phyloP scores from a whole-genome alignment of 176 grass and related monocot species.

The Olyra latifolia region DNA sequence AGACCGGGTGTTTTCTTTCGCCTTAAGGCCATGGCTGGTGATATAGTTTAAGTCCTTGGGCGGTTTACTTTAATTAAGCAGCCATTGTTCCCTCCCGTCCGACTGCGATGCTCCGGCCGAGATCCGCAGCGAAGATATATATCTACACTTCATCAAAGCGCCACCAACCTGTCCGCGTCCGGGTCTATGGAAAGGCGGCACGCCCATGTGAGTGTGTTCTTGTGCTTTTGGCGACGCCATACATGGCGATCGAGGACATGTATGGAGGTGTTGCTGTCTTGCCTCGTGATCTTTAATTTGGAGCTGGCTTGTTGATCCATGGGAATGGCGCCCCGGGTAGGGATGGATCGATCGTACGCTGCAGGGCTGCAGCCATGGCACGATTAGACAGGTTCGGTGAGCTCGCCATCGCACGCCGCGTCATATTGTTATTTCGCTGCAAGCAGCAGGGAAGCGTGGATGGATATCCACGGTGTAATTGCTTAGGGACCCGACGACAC shows the following conservation, averaged over 20 bases:
- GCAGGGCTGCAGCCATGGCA: neutral
- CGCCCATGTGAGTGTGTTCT: conserved; percentile 36
- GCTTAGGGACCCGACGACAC: neutral
- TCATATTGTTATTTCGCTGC: neutral
- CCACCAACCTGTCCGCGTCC: neutral
- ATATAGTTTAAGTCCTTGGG: neutral
- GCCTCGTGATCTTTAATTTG: neutral
- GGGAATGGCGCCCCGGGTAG: neutral
- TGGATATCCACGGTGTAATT: neutral
- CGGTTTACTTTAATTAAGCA: neutral
- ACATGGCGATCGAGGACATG: too few species aligned
- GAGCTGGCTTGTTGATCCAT: neutral
- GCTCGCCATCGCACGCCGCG: neutral
- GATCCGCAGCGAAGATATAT: neutral
- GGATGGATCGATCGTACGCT: too few species aligned
- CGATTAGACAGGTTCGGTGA: neutral
- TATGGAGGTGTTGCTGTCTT: neutral
- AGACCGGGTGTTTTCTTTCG: neutral
- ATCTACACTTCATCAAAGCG: neutral
- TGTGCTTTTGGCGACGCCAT: neutral
- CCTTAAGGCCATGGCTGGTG: neutral
- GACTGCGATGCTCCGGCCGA: neutral
- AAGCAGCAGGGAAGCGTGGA: too few species aligned
- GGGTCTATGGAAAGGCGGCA: neutral
- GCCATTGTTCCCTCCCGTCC: conserved; percentile 14